Base-by-base conservation (phyloP, 495 filamentous ascomycete species). In the Clavariopsis aquatica region DNA sequence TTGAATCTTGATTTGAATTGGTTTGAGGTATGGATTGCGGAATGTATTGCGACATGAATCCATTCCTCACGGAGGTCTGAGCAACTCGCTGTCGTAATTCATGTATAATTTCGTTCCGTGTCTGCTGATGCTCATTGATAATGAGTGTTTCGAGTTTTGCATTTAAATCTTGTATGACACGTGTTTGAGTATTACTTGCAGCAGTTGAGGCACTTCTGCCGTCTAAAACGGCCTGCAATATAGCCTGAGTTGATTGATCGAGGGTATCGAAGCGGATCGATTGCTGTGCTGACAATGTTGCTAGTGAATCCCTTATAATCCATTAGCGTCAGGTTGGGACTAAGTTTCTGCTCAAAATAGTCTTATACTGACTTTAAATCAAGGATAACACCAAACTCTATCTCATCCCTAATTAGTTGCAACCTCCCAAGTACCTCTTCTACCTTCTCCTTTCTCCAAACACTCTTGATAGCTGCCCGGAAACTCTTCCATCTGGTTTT, bases 401-500 rank as follows among this genome's bases (percentile, higher is more conserved):
- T 46, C 26, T 46, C 54, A 23, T 46, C 54, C 31, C 31, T 41
- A n/a, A 57, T 45, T 13, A 57, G 12, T 24, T 57, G 19, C 22
- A 57, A 29, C 27, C 54, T 43, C 15, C 22, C 22, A 15, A 57
- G n/a, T 2, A 45, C 46, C 6, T 57, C 54, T 3, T 46, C 54
- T 6, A 57, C 36, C 20, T 57, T 57, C 36, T 57, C 36, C n/a
- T 57, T 57, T 19, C 22, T 45, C 54, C 36, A 57, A 45, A 57
- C 54, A 29, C 54, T 57, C 38, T 57, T 57, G 36, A 57, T 34
- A 2, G 54, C 54, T 46, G n/a, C 19, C 2, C 54, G 22, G 28
- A 57, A 57, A 20, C 54, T 57, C 54, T 57, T 57, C 54, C 36
- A 57, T 57, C 54, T 41, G 8, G 54, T 57, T 19, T 45, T 41